These are phyloP conservation scores for Podaxis sp. DNA, from an alignment of 768 basidiomycete species.

Conservation along the genomic window DNA sequence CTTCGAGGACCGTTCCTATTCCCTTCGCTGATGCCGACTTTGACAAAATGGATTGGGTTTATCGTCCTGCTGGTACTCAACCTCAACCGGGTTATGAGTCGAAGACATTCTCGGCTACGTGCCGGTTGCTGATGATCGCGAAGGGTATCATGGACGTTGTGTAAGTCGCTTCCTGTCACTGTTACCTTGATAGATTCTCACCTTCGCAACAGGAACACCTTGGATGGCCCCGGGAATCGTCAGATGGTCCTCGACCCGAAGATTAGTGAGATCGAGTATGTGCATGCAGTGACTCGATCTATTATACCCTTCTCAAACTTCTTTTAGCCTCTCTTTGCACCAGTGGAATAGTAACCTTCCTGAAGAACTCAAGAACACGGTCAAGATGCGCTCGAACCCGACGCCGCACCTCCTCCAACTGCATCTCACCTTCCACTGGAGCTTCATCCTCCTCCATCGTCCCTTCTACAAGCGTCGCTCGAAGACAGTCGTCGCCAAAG, in stretches of 20 bases:
- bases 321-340: constrained; percentile 42
- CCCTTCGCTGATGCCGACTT: constrained; percentile 51
- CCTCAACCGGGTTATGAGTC: constrained; percentile 42
- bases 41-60: constrained; percentile 47
- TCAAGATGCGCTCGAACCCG: constrained; percentile 44
- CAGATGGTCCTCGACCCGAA: constrained; percentile 43
- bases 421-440: constrained; percentile 58
- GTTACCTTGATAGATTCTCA: background rate
- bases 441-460: constrained; percentile 59
- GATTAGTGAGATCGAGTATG: constrained; percentile 56
- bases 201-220: constrained; percentile 38
- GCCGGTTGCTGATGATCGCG: constrained; percentile 48
- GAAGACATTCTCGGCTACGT: constrained; percentile 50
- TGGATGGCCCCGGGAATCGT: constrained; percentile 33
- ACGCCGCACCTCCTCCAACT: constrained; percentile 57
- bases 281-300: constrained; percentile 5
- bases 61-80: constrained; percentile 38
- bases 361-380: constrained; percentile 50
- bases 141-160: constrained; percentile 55
- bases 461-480: constrained; percentile 50
- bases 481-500: constrained; percentile 35
- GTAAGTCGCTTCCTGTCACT: constrained; percentile 32
- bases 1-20: constrained; percentile 38
- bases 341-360: constrained; percentile 46
- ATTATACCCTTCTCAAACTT: background rate